A percentile compares a stretch with the other conserved stretches of the same genome.
phyloP scores from a whole-genome alignment of 2,329 filamentous ascomycete genomes.

The Penicillium sclerotiorum region DNA sequence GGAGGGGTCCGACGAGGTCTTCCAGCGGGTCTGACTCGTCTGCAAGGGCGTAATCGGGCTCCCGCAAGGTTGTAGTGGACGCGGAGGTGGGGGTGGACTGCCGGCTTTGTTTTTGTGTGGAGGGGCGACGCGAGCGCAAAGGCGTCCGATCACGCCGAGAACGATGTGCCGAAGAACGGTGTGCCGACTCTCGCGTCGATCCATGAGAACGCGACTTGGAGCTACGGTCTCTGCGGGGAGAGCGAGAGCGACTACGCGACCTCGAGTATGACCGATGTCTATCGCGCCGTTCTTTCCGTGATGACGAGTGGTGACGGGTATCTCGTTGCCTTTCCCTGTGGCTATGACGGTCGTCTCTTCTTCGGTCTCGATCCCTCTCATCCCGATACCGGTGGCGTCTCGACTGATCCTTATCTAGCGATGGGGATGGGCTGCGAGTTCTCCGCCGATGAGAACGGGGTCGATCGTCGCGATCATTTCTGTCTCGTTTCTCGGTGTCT shows the following conservation, averaged over 20 bases:
- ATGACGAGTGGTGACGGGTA: slow-evolving; percentile 15
- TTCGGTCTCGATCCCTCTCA: slow-evolving; percentile 19
- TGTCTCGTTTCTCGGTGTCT: slow-evolving; percentile 24
- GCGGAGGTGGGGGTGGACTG: not conserved
- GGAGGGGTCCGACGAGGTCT: slow-evolving; percentile 72
- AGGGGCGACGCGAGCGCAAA: slow-evolving; percentile 7
- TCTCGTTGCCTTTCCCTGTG: slow-evolving; percentile 17
- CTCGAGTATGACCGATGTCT: slow-evolving; percentile 22
- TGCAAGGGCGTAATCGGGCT: too few relatives aligned
- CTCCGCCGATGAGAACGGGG: slow-evolving; percentile 32
- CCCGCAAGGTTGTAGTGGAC: not conserved
- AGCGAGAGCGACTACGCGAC: slow-evolving; percentile 26
- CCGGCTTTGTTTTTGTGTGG: slow-evolving; percentile 2
- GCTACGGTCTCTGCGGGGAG: slow-evolving; percentile 19
- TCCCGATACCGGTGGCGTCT: slow-evolving; percentile 27
- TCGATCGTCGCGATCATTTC: slow-evolving; percentile 25
- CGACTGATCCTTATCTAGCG: slow-evolving; percentile 27
- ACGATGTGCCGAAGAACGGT: slow-evolving; percentile 4
- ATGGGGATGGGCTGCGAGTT: slow-evolving; percentile 30
- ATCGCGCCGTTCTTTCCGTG: slow-evolving; percentile 15
- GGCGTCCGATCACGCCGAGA: slow-evolving; percentile 4
- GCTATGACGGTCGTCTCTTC: slow-evolving; percentile 19
- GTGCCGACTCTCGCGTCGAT: not conserved
- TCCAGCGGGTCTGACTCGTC: slow-evolving; percentile 70
- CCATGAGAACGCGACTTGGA: slow-evolving; percentile 11